Evolutionary conservation across 225 moss, liverwort and hornwort genomes (phyloP).

Genomic region (Bryoerythrophyllum caledonicum): DNA sequence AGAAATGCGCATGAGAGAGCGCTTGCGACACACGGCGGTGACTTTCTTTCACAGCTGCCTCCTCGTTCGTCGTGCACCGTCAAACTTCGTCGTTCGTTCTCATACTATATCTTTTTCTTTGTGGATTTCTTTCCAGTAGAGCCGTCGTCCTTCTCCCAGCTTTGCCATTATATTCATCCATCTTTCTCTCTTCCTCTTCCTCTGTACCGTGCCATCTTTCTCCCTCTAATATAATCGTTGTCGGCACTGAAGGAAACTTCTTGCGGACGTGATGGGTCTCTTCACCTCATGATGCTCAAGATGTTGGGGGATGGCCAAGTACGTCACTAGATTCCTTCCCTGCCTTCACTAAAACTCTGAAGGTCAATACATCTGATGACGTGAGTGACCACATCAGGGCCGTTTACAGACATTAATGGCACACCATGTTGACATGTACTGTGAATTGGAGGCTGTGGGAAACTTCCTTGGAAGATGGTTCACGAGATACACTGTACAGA

Average conservation of each 20-base stretch:
- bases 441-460: background rate
- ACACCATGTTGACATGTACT: background rate
- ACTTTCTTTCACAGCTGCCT: conserved; percentile 18
- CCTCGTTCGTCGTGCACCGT: background rate
- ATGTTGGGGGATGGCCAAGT: too few species aligned
- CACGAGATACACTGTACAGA: background rate
- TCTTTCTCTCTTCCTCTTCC: too few species aligned
- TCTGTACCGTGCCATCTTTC: too few species aligned
- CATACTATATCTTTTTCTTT: background rate
- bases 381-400: too few species aligned
- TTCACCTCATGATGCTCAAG: background rate
- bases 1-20: background rate
- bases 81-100: background rate
- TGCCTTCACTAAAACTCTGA: background rate
- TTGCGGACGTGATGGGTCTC: too few species aligned
- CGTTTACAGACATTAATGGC: too few species aligned
- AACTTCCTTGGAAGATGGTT: background rate
- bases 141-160: too few species aligned
- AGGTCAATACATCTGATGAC: background rate
- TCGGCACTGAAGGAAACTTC: background rate
- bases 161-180: too few species aligned
- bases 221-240: background rate
- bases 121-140: background rate
- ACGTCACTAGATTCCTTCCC: background rate
- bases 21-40: conserved; percentile 8